Conservation (phyloP, 768 basidiomycete genomes). For the Boletus reticulatus region DNA sequence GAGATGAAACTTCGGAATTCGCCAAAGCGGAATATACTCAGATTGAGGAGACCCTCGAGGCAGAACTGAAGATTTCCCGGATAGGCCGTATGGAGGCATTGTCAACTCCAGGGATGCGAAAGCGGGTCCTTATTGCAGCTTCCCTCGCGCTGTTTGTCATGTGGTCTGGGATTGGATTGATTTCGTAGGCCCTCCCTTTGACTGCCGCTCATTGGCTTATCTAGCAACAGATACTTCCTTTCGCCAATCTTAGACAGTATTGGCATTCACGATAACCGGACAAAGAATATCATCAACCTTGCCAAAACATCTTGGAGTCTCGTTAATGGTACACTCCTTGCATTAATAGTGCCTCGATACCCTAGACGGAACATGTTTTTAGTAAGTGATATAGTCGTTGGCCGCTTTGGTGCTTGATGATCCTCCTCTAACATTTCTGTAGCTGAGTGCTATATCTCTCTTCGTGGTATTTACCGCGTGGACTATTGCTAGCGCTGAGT, state of each 20-base stretch:
- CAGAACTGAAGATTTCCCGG: slow-evolving; percentile 1
- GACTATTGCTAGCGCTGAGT: slow-evolving; percentile 4
- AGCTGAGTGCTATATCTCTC: slow-evolving; percentile 7
- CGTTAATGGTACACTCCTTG: background rate
- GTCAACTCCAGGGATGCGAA: slow-evolving; percentile 15
- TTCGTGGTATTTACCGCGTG: slow-evolving; percentile 2
- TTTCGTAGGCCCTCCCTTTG: background rate
- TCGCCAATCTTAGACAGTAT: slow-evolving; percentile 6
- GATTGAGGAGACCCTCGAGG: slow-evolving; percentile 53
- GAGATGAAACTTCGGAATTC: slow-evolving; percentile 49
- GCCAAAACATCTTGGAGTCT: background rate
- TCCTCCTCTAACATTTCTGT: background rate
- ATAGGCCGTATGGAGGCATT: background rate
- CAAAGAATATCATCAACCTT: slow-evolving; percentile 10
- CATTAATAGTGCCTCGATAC: slow-evolving; percentile 5
- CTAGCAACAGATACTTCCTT: background rate
- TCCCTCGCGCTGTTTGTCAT: slow-evolving; percentile 14
- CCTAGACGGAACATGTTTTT: background rate
- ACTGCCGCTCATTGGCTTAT: background rate
- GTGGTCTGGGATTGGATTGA: slow-evolving; percentile 9
- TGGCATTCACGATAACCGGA: slow-evolving; percentile 8
- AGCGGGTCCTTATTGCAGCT: slow-evolving; percentile 8
- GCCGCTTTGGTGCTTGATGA: background rate
- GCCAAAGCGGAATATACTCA: slow-evolving; percentile 57
- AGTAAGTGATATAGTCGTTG: background rate